These are phyloP conservation scores for Sphagnurus paluster DNA, from an alignment of 1,284 basidiomycete species.

Conservation along the genomic window DNA sequence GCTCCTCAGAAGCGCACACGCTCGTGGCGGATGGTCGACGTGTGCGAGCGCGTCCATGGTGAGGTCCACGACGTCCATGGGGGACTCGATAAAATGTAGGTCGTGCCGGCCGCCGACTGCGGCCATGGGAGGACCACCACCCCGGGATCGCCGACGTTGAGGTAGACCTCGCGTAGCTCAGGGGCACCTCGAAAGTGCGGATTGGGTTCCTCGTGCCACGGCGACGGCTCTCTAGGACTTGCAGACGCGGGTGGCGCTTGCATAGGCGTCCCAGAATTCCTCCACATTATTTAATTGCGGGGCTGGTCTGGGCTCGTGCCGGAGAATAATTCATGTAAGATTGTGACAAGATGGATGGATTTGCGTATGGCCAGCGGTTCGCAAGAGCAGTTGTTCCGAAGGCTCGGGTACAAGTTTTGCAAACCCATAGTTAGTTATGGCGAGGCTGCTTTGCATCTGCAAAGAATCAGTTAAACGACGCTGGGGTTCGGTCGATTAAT, in stretches of 20 bases:
- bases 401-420: too few relatives aligned
- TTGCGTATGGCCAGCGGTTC: too few relatives aligned
- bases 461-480: too few relatives aligned
- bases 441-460: too few relatives aligned
- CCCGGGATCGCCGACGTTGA: not conserved
- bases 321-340: too few relatives aligned
- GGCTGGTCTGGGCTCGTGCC: too few relatives aligned
- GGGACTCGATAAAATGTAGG: not conserved
- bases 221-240: constrained; percentile 2
- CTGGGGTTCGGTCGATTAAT: too few relatives aligned
- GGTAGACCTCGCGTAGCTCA: not conserved
- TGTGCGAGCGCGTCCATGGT: not conserved
- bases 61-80: not conserved
- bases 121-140: not conserved
- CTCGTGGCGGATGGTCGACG: not conserved
- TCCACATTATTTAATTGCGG: not conserved
- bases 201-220: not conserved
- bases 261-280: not conserved
- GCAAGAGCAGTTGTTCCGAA: too few relatives aligned
- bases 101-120: not conserved
- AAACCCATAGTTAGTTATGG: too few relatives aligned
- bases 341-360: too few relatives aligned
- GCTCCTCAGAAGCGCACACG: not conserved
- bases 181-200: constrained; percentile 1
- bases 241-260: not conserved